These are phyloP conservation scores for Colletotrichum acutatum DNA, from an alignment of 2,329 filamentous ascomycete species.

Conservation along the genomic window DNA sequence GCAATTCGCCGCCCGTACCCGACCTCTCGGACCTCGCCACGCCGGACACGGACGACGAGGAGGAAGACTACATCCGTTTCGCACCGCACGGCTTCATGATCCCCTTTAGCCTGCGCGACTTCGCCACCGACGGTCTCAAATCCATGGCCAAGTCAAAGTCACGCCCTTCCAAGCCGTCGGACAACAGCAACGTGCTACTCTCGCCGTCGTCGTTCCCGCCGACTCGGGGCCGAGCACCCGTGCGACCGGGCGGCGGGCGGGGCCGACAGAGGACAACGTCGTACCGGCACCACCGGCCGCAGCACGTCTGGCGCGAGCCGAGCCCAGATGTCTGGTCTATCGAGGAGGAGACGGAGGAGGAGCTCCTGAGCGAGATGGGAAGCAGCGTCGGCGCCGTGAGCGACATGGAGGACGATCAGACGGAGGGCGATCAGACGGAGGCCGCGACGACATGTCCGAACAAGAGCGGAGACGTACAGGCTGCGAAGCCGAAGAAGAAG, in stretches of 20 bases:
- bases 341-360: conserved; percentile 68
- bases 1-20: conserved; percentile 45
- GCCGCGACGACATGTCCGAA: conserved; percentile 36
- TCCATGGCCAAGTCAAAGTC: conserved; percentile 34
- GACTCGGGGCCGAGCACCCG: conserved; percentile 40
- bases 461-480: conserved; percentile 47
- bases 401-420: conserved; percentile 39
- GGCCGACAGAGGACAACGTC: conserved; percentile 43
- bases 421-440: too few species aligned
- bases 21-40: conserved; percentile 56
- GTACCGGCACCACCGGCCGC: conserved; percentile 51
- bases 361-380: conserved; percentile 57
- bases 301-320: conserved; percentile 65
- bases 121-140: conserved; percentile 50
- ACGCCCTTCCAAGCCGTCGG: conserved; percentile 41
- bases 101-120: conserved; percentile 55
- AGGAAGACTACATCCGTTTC: conserved; percentile 63
- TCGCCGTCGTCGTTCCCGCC: conserved; percentile 45
- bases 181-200: conserved; percentile 40
- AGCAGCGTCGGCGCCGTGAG: conserved; percentile 44
- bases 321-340: conserved; percentile 71
- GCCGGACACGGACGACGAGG: conserved; percentile 54
- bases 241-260: conserved; percentile 41
- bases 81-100: conserved; percentile 51
- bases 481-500: conserved; percentile 65